phyloP scores from a whole-genome alignment of 352 stramenopile species.

The Pythium monospermum region DNA sequence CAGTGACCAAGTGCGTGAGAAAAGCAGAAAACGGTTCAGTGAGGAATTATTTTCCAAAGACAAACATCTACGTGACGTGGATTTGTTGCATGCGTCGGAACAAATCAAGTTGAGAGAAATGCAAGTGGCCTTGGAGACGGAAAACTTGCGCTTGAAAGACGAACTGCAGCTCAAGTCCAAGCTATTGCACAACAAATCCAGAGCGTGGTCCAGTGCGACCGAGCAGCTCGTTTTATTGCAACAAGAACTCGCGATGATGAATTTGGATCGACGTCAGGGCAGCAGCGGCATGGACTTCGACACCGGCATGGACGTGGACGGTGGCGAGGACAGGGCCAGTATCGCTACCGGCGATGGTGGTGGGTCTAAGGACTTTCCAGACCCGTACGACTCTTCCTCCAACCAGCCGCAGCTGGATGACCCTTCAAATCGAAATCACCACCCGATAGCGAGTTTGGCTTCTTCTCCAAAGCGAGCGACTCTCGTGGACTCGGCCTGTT shows the following conservation, averaged over 20 bases:
- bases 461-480: background rate
- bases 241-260: conserved; percentile 79
- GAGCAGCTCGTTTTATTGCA: conserved; percentile 73
- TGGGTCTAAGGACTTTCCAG: no score
- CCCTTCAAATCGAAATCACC: no score
- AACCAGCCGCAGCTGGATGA: no score
- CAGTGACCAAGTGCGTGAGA: conserved; percentile 39
- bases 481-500: conserved; percentile 25
- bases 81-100: conserved; percentile 37
- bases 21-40: conserved; percentile 58
- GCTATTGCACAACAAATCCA: conserved; percentile 78
- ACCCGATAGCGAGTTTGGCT: background rate
- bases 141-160: conserved; percentile 66
- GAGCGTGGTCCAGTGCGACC: conserved; percentile 73
- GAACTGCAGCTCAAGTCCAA: conserved; percentile 81
- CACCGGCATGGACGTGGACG: background rate
- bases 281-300: no score
- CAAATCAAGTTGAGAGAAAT: conserved; percentile 52
- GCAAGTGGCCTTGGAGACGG: conserved; percentile 57
- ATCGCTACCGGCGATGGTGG: no score
- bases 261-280: conserved; percentile 36
- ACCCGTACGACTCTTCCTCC: no score
- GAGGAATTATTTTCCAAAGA: conserved; percentile 55
- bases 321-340: background rate
- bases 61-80: conserved; percentile 38